phyloP scores from a whole-genome alignment of 805 yeast genomes.

The Kluyveromyces starmeri region DNA sequence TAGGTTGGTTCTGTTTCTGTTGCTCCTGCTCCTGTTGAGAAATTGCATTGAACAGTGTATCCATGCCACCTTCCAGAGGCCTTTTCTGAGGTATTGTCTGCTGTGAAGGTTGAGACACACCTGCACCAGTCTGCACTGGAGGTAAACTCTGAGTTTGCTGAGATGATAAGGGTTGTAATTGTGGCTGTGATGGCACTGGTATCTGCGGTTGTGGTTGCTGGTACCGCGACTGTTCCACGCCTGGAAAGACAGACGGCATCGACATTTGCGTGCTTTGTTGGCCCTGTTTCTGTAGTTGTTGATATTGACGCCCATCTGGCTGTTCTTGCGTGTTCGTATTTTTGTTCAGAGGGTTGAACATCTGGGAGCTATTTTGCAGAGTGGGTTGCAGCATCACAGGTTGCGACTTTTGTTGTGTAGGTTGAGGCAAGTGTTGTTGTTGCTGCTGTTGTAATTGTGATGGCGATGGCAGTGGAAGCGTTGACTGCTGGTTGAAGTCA shows the following conservation, averaged over 20 bases:
- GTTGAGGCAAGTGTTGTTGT: slow-evolving; percentile 11
- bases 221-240: slow-evolving; percentile 7
- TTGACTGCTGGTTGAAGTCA: slow-evolving; percentile 6
- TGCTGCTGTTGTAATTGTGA: slow-evolving; percentile 7
- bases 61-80: slow-evolving; percentile 22
- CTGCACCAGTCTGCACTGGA: slow-evolving; percentile 5
- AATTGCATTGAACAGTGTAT: slow-evolving; percentile 22
- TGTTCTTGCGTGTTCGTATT: slow-evolving; percentile 4
- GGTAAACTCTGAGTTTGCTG: slow-evolving; percentile 3
- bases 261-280: background rate
- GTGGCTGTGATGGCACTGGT: slow-evolving; percentile 3
- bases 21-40: slow-evolving; percentile 6
- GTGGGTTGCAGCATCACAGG: slow-evolving; percentile 10
- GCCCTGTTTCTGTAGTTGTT: slow-evolving; percentile 6
- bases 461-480: slow-evolving; percentile 10
- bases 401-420: slow-evolving; percentile 9
- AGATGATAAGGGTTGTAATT: background rate
- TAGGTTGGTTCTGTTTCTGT: slow-evolving; percentile 2
- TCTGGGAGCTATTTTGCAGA: slow-evolving; percentile 12
- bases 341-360: slow-evolving; percentile 7
- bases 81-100: slow-evolving; percentile 22
- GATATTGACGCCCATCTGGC: background rate
- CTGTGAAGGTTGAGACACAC: too few relatives aligned
- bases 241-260: background rate
- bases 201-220: slow-evolving; percentile 21